Conservation (phyloP, 129 eudicot species). For the carrot (Daucus carota) region DNA sequence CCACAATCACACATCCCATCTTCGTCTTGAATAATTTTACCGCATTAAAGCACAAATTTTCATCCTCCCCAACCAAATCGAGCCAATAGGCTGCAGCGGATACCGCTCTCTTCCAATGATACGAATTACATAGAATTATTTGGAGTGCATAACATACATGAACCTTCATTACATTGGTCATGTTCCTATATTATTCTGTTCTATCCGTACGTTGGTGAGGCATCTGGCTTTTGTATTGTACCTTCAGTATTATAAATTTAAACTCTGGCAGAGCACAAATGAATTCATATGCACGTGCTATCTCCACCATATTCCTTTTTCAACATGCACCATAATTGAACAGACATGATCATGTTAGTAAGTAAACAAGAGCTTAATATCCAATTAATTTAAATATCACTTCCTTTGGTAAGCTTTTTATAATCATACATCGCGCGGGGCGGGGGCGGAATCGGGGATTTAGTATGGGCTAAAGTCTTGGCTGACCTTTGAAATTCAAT, state of each 20-base stretch:
- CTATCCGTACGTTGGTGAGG: neutral
- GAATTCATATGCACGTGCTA: constrained; percentile 4
- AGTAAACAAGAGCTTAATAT: neutral
- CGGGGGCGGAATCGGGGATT: no score
- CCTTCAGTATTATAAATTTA: constrained; percentile 3
- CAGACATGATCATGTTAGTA: neutral
- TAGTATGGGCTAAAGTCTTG: no score
- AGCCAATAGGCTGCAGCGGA: neutral
- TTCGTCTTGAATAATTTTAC: neutral
- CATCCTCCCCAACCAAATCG: neutral
- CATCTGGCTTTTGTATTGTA: constrained; percentile 1
- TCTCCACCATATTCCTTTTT: neutral
- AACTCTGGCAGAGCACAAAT: neutral
- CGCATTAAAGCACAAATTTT: neutral
- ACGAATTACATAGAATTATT: neutral
- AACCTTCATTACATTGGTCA: neutral
- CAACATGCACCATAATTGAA: neutral
- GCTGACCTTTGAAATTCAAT: no score
- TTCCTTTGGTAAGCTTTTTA: no score
- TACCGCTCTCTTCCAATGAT: neutral
- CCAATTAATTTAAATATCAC: neutral
- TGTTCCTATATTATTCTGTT: constrained; percentile 1
- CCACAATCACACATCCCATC: neutral
- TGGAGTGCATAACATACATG: neutral
- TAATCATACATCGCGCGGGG: no score